Evolutionary conservation across 805 yeast genomes (phyloP), one percentile per base, ranked within the genome.

Genomic region (Tetrapisispora fleetii): DNA sequence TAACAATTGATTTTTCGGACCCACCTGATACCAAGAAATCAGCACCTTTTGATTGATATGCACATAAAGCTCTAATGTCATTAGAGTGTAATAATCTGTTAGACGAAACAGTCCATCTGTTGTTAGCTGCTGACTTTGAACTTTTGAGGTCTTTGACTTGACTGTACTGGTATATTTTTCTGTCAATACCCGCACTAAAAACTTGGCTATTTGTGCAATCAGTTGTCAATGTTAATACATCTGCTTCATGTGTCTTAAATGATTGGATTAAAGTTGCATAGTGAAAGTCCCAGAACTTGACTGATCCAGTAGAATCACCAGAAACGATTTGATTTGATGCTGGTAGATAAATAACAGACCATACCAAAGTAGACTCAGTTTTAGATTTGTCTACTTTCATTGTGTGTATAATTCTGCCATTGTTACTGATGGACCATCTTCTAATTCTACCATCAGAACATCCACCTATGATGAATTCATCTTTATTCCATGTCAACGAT

Each of bases 251-350:
- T 11, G 80, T 79, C 54, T 79, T 77, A 65, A 88, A 89, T 22
- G 85, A 79, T 65, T 91, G 98, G 46, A 79, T 72, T 50, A 93
- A 70, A 1, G 96, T 81, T 55, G 80, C 81, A 55, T 79, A 82
- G 43, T 78, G 75, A 53, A 83, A 72, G 59, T 91, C 96, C 99
- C 99, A 93, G 54, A 93, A 77, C 66, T 91, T 91, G 46, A 93
- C 78, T 9, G 85, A 75, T 1, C 99, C 99, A 1, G 97, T 91
- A 6, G 97, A 89, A 68, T 93, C 99, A 48, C 98, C 99, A 51
- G 89, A 80, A n/a, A 87, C 95, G 50, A 93, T 76, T 63, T 88
- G 95, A 48, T 78, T 73, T 45, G 77, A 76, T 39, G 71, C 63
- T 5, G 83, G 80, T 50, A 90, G 68, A 32, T 81, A 80, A 41